These are phyloP conservation scores for Talaromyces funiculosus DNA, from an alignment of 2,329 filamentous ascomycete genomes.

Conservation along the genomic window DNA sequence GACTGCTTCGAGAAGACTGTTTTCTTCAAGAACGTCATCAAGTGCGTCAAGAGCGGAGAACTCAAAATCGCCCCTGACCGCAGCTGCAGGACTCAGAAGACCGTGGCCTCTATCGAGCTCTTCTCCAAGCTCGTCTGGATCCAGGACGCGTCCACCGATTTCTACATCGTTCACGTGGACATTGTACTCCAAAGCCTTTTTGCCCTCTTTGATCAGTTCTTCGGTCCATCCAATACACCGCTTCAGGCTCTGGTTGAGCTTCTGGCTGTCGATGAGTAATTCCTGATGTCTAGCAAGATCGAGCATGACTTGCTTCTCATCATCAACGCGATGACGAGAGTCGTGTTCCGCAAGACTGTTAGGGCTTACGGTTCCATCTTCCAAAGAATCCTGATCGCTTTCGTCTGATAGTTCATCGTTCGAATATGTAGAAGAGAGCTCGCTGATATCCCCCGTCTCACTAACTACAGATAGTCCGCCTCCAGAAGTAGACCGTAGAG, in stretches of 20 bases:
- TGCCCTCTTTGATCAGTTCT: conserved; percentile 80
- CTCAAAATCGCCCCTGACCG: conserved; percentile 13
- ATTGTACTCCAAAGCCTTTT: conserved; percentile 76
- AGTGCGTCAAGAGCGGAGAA: neutral
- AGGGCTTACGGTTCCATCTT: conserved; percentile 32
- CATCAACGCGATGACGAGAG: conserved; percentile 57
- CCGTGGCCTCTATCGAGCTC: conserved; percentile 22
- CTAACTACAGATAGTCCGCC: conserved; percentile 42
- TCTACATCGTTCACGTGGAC: conserved; percentile 74
- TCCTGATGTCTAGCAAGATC: conserved; percentile 87
- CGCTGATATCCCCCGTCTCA: conserved; percentile 36
- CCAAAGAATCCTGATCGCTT: conserved; percentile 33
- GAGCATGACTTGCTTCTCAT: conserved; percentile 75
- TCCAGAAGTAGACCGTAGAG: conserved; percentile 42
- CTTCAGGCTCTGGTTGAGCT: conserved; percentile 83
- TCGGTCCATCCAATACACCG: conserved; percentile 87
- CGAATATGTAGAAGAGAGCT: conserved; percentile 26
- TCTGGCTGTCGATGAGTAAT: conserved; percentile 75
- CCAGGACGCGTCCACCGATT: conserved; percentile 73
- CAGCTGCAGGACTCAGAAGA: conserved; percentile 29
- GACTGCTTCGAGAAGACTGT: neutral
- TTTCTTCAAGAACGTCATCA: conserved; percentile 3
- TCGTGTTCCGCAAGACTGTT: conserved; percentile 33
- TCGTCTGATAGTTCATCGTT: conserved; percentile 35
- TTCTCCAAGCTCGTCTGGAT: conserved; percentile 54